Conservation (phyloP, 805 yeast species). For the Candida bentonensis region DNA sequence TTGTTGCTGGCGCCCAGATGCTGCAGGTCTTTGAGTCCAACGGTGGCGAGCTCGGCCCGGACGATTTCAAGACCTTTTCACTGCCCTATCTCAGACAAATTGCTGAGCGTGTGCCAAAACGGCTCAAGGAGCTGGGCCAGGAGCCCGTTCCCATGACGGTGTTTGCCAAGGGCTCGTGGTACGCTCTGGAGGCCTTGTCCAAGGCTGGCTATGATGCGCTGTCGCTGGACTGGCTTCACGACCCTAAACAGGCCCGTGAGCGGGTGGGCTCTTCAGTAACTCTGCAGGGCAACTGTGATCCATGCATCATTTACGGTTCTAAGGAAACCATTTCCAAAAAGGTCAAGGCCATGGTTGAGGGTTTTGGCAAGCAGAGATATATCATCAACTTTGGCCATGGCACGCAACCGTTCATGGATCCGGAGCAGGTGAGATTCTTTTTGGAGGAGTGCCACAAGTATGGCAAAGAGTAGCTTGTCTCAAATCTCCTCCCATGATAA, state of each 20-base stretch:
- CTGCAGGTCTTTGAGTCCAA: conserved; percentile 93
- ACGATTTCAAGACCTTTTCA: conserved; percentile 76
- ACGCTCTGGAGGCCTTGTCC: conserved; percentile 76
- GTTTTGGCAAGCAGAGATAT: conserved; percentile 81
- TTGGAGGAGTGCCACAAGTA: conserved; percentile 75
- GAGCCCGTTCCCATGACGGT: conserved; percentile 76
- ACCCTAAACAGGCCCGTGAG: conserved; percentile 72
- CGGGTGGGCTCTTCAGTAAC: conserved; percentile 56
- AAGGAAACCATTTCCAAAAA: conserved; percentile 65
- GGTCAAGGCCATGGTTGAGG: conserved; percentile 76
- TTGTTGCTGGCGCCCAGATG: conserved; percentile 96
- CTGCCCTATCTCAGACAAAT: conserved; percentile 79
- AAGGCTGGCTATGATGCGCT: conserved; percentile 71
- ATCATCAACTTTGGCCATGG: conserved; percentile 97
- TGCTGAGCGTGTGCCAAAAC: conserved; percentile 47
- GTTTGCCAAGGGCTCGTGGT: conserved; percentile 96
- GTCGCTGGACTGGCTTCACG: conserved; percentile 87
- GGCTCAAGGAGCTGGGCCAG: conserved; percentile 60
- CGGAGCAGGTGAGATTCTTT: conserved; percentile 75
- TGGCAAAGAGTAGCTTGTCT: conserved; percentile 30
- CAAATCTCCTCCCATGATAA: no score
- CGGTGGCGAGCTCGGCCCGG: conserved; percentile 94
- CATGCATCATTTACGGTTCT: conserved; percentile 87
- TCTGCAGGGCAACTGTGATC: conserved; percentile 91
- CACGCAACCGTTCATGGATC: conserved; percentile 95